Conservation (phyloP, 495 filamentous ascomycete species). For the Hyaloscypha hepaticicola region DNA sequence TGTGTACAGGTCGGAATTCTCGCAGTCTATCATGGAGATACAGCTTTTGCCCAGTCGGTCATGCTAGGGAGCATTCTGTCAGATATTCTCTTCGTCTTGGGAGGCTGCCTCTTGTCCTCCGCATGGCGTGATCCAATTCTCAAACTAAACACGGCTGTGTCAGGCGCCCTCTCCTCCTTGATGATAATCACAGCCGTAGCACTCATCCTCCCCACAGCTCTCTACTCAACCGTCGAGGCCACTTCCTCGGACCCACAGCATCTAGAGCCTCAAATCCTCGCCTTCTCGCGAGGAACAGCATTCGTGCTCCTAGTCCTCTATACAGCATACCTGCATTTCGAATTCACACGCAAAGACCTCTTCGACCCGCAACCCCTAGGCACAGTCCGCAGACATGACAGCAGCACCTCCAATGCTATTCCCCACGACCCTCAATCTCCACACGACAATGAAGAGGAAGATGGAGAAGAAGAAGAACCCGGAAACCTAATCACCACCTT, state of each 20-base stretch:
- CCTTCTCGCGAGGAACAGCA: constrained; percentile 17
- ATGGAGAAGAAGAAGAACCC: neutral
- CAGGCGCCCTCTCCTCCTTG: constrained; percentile 11
- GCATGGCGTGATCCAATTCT: neutral
- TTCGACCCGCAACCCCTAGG: constrained; percentile 20
- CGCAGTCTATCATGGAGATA: constrained; percentile 32
- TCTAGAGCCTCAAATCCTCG: neutral
- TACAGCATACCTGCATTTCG: constrained; percentile 16
- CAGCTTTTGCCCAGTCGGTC: constrained; percentile 33
- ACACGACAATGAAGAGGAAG: neutral
- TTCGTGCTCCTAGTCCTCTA: constrained; percentile 19
- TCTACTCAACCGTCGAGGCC: constrained; percentile 11
- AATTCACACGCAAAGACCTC: constrained; percentile 8
- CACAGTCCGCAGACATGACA: constrained; percentile 12
- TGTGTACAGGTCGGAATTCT: constrained; percentile 28
- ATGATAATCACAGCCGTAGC: constrained; percentile 17
- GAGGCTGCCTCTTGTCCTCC: constrained; percentile 16
- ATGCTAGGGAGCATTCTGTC: constrained; percentile 36
- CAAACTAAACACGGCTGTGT: constrained; percentile 8
- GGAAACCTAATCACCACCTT: neutral
- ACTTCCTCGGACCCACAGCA: neutral
- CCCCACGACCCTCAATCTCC: too few species aligned
- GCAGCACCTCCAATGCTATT: neutral
- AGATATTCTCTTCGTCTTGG: constrained; percentile 29
- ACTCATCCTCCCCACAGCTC: constrained; percentile 13